A percentile compares a stretch with the other conserved stretches of the same genome.
Evolutionary conservation across 2,329 filamentous ascomycete genomes (phyloP).

Genomic region (Hymenoscyphus repandus): DNA sequence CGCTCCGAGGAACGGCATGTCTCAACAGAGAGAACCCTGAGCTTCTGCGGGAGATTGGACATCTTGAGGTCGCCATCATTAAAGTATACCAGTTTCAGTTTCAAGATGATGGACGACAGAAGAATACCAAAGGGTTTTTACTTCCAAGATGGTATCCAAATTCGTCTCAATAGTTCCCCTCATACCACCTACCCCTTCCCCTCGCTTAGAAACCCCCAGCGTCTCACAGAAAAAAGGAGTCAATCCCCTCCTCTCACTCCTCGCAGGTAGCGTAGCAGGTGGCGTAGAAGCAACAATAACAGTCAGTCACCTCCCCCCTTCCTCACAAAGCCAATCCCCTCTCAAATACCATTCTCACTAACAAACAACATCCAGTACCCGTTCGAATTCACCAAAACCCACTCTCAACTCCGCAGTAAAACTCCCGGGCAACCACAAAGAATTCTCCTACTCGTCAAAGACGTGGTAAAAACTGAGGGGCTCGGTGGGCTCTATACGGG

Average conservation of each 20-base stretch:
- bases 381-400: conserved; percentile 62
- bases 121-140: too few relatives aligned
- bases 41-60: too few relatives aligned
- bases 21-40: too few relatives aligned
- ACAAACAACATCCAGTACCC: conserved; percentile 50
- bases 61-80: too few relatives aligned
- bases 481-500: conserved; percentile 56
- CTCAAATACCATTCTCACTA: too few relatives aligned
- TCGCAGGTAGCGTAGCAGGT: conserved; percentile 45
- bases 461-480: conserved; percentile 39
- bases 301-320: too few relatives aligned
- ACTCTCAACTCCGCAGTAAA: conserved; percentile 42
- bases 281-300: conserved; percentile 48
- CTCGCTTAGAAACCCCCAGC: not conserved
- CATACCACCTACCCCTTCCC: not conserved
- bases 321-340: too few relatives aligned
- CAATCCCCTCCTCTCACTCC: not conserved
- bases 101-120: too few relatives aligned
- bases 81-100: too few relatives aligned
- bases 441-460: conserved; percentile 45
- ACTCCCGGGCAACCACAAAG: conserved; percentile 36
- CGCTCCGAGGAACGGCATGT: too few relatives aligned
- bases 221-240: not conserved
- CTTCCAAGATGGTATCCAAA: too few relatives aligned
- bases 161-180: not conserved